These are phyloP conservation scores for Osmanthus fragrans DNA, from an alignment of 257 asterid species.

Conservation along the genomic window DNA sequence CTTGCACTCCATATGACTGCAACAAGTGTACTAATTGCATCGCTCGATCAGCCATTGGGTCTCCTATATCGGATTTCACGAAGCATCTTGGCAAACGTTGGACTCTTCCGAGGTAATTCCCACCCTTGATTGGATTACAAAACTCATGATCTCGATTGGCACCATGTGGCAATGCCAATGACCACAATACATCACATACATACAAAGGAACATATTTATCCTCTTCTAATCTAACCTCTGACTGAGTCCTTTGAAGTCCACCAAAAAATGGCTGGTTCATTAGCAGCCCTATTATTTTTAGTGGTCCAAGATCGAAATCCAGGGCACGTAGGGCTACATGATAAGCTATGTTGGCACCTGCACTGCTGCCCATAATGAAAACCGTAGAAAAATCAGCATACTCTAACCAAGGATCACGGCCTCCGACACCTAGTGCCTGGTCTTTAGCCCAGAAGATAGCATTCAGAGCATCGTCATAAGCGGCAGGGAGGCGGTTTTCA, in stretches of 20 bases:
- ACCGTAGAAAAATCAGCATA: slow-evolving; percentile 35
- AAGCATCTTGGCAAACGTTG: slow-evolving; percentile 27
- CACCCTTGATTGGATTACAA: slow-evolving; percentile 39
- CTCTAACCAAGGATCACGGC: slow-evolving; percentile 38
- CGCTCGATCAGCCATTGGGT: slow-evolving; percentile 21
- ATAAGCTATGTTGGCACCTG: slow-evolving; percentile 41
- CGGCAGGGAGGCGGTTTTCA: slow-evolving; percentile 45
- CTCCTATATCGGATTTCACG: slow-evolving; percentile 21
- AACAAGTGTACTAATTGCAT: slow-evolving; percentile 14
- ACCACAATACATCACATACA: slow-evolving; percentile 34
- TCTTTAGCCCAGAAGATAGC: slow-evolving; percentile 32
- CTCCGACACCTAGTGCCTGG: slow-evolving; percentile 31
- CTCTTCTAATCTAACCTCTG: slow-evolving; percentile 27
- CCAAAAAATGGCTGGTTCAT: slow-evolving; percentile 40
- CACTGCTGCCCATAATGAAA: slow-evolving; percentile 36
- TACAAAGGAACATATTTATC: slow-evolving; percentile 29
- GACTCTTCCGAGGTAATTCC: slow-evolving; percentile 27
- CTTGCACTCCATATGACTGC: slow-evolving; percentile 16
- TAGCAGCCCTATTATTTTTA: slow-evolving; percentile 28
- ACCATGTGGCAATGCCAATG: slow-evolving; percentile 27
- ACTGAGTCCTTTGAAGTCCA: slow-evolving; percentile 27
- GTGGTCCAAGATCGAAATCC: slow-evolving; percentile 26
- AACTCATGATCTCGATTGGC: slow-evolving; percentile 41
- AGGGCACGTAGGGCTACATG: slow-evolving; percentile 32
- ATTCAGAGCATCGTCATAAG: slow-evolving; percentile 42